phyloP scores from a whole-genome alignment of 2,329 filamentous ascomycete genomes.

The Aureobasidium pullulans region DNA sequence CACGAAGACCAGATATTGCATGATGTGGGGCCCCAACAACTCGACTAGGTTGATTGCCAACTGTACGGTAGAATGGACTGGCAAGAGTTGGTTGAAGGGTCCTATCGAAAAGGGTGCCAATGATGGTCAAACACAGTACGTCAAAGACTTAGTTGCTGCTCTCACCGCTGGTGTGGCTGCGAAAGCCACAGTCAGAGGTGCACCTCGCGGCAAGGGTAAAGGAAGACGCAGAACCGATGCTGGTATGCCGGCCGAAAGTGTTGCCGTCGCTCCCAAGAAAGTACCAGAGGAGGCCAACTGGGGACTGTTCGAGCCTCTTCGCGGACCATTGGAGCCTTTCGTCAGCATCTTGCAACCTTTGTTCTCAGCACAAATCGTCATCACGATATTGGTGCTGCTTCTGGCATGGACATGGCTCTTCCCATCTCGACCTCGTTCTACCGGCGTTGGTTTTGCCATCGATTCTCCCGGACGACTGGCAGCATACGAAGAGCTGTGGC shows the following conservation, averaged over 20 bases:
- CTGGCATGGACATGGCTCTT: conserved; percentile 63
- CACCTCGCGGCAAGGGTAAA: conserved; percentile 37
- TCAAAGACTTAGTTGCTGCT: conserved; percentile 68
- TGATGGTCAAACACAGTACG: conserved; percentile 79
- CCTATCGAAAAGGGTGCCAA: conserved; percentile 94
- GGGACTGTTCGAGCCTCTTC: conserved; percentile 76
- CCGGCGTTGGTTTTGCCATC: conserved; percentile 31
- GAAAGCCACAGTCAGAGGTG: conserved; percentile 43
- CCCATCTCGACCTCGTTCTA: conserved; percentile 26
- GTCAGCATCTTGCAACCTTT: conserved; percentile 63
- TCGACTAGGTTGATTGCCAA: conserved; percentile 78
- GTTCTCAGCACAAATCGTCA: conserved; percentile 68
- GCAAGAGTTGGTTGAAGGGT: conserved; percentile 96
- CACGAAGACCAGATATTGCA: conserved; percentile 88
- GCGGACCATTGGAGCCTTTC: conserved; percentile 61
- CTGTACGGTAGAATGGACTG: conserved; percentile 89
- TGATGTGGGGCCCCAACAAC: conserved; percentile 86
- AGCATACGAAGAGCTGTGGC: conserved; percentile 92
- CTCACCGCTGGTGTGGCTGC: conserved; percentile 66
- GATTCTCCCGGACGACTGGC: conserved; percentile 59
- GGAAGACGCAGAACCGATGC: conserved; percentile 47
- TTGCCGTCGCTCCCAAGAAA: conserved; percentile 22
- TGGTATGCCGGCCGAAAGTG: conserved; percentile 25
- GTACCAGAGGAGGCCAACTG: conserved; percentile 47
- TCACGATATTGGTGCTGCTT: conserved; percentile 65